Evolutionary conservation across 2,329 filamentous ascomycete species (phyloP).

Genomic region (Cladophialophora psammophila): DNA sequence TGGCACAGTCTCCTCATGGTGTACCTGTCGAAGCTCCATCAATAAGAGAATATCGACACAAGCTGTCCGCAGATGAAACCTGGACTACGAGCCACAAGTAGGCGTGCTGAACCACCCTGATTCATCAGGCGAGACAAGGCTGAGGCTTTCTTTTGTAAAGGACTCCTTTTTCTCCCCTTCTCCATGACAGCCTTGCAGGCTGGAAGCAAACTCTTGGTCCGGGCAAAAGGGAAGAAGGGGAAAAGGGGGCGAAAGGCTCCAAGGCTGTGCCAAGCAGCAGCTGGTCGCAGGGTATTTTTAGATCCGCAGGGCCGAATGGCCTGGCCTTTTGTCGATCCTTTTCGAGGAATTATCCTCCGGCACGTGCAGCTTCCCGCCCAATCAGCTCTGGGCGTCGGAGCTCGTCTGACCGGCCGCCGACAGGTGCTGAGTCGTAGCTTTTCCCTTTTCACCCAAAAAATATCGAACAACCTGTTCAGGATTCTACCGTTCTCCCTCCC

Average conservation of each 20-base stretch:
- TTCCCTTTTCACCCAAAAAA: background rate
- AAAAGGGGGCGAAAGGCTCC: background rate
- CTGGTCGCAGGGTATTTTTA: conserved; percentile 14
- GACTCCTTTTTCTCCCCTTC: background rate
- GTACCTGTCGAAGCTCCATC: background rate
- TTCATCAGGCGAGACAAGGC: background rate
- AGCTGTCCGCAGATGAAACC: background rate
- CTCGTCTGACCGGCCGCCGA: conserved; percentile 4
- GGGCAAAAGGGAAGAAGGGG: conserved; percentile 4
- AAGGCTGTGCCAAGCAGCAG: background rate
- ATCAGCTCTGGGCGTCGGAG: background rate
- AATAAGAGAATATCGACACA: background rate
- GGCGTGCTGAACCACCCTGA: background rate
- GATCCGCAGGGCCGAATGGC: conserved; percentile 3
- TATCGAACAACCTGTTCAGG: background rate
- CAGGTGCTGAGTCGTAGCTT: conserved; percentile 12
- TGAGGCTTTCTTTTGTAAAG: background rate
- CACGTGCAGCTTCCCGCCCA: conserved; percentile 6
- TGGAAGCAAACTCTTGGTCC: background rate
- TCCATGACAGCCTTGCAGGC: conserved; percentile 10
- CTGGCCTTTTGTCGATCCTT: conserved; percentile 1
- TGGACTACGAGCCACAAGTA: background rate
- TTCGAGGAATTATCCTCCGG: conserved; percentile 3
- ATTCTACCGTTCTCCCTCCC: background rate
- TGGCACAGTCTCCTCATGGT: background rate